A percentile compares a stretch with the other conserved stretches of the same genome.
These are phyloP conservation scores for Lactarius akahatsu DNA, from an alignment of 768 basidiomycete species.

Conservation along the genomic window DNA sequence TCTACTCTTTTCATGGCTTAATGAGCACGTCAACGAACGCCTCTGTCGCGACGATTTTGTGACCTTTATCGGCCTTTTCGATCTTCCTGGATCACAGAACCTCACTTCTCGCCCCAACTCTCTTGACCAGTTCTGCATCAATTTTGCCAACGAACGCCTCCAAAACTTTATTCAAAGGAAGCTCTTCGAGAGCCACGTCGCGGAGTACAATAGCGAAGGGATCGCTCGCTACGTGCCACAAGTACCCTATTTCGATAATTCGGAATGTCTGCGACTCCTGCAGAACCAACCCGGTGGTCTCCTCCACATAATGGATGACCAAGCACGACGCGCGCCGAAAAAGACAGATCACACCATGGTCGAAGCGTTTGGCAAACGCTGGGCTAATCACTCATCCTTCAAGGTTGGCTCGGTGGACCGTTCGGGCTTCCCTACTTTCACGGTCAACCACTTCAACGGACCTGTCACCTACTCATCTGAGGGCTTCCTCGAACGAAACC, in stretches of 20 bases:
- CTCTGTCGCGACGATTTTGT: constrained; percentile 91
- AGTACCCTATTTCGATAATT: constrained; percentile 84
- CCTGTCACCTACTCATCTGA: constrained; percentile 91
- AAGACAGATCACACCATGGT: constrained; percentile 95
- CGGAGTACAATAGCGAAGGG: constrained; percentile 82
- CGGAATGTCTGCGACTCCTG: constrained; percentile 83
- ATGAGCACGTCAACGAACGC: constrained; percentile 93
- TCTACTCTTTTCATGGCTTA: constrained; percentile 92
- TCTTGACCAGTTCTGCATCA: constrained; percentile 94
- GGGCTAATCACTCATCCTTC: constrained; percentile 92
- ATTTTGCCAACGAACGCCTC: constrained; percentile 92
- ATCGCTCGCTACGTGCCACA: constrained; percentile 67
- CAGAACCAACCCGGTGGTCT: constrained; percentile 88
- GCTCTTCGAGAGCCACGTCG: constrained; percentile 77
- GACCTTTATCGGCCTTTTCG: constrained; percentile 90
- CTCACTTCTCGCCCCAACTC: constrained; percentile 85
- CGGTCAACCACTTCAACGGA: constrained; percentile 88
- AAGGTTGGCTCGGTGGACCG: constrained; percentile 75
- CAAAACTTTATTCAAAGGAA: constrained; percentile 79
- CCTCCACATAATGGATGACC: constrained; percentile 97
- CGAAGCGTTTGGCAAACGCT: constrained; percentile 90
- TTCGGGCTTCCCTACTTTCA: constrained; percentile 82
- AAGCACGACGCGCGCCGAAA: constrained; percentile 79
- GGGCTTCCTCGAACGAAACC: constrained; percentile 83
- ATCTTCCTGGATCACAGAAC: constrained; percentile 92